Conservation (phyloP, 1,284 basidiomycete species). For the Ganoderma resinaceum region DNA sequence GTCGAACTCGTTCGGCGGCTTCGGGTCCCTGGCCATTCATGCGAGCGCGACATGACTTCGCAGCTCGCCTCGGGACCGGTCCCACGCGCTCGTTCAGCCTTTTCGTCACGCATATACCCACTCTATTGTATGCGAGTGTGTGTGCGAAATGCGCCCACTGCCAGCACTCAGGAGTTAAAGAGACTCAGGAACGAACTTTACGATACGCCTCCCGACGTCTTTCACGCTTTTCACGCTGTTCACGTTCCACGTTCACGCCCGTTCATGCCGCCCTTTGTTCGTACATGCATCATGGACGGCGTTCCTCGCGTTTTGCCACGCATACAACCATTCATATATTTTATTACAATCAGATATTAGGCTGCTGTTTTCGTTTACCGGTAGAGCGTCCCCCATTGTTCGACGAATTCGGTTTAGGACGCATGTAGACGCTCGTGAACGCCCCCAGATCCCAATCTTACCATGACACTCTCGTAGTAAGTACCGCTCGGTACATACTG, state of each 20-base stretch:
- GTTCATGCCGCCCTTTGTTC: neutral
- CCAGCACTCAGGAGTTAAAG: neutral
- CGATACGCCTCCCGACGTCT: neutral
- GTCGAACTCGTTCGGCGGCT: conserved; percentile 20
- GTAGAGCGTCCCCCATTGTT: neutral
- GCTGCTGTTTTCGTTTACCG: neutral
- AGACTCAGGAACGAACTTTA: neutral
- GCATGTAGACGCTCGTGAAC: neutral
- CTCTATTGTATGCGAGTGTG: neutral
- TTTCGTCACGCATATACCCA: neutral
- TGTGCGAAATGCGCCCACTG: neutral
- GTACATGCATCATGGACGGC: neutral
- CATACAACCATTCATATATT: neutral
- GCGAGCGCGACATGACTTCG: neutral
- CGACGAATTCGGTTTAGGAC: neutral
- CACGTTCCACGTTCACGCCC: neutral
- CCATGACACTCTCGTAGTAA: neutral
- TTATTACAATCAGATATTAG: conserved; percentile 1
- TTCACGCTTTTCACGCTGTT: neutral
- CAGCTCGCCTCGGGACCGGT: neutral
- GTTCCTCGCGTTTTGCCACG: neutral
- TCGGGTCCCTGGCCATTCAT: conserved; percentile 7
- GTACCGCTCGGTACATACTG: too few relatives aligned
- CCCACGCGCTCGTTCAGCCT: neutral
- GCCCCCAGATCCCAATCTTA: neutral